These are phyloP conservation scores for Hansenula sp. DNA, from an alignment of 1,139 yeast genomes.

Conservation along the genomic window DNA sequence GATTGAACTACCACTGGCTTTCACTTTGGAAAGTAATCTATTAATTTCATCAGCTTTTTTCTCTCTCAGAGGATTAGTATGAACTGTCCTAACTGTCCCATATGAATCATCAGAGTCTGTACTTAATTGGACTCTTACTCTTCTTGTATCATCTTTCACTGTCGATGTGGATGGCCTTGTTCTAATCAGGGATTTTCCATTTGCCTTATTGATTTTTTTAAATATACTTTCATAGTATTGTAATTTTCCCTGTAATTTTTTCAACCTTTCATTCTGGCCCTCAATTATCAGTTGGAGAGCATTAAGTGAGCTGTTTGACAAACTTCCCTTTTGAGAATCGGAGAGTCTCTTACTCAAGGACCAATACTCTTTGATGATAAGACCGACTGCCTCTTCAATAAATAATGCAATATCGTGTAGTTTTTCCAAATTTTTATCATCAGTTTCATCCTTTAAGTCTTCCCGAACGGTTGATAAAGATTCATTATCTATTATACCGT, in stretches of 20 bases:
- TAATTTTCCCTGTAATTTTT: constrained; percentile 6
- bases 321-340: constrained; percentile 4
- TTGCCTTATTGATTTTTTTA: constrained; percentile 5
- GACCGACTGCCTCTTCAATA: constrained; percentile 13
- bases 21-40: constrained; percentile 2
- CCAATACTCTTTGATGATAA: constrained; percentile 13
- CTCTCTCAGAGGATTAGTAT: neutral
- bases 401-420: constrained; percentile 10
- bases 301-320: constrained; percentile 4
- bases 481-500: constrained; percentile 14
- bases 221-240: constrained; percentile 7
- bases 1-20: neutral
- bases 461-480: constrained; percentile 10
- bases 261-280: constrained; percentile 4
- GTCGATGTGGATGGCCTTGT: neutral
- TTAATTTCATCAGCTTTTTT: constrained; percentile 1
- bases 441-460: constrained; percentile 3
- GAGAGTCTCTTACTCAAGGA: constrained; percentile 5
- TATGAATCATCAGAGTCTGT: neutral
- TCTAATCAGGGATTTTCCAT: constrained; percentile 3
- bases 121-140: constrained; percentile 1
- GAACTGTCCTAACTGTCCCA: neutral
- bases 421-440: constrained; percentile 7
- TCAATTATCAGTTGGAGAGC: constrained; percentile 11
- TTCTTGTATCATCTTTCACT: neutral